Percentiles rank a stretch among this genome's conserved stretches.
Conservation (phyloP, 2,329 filamentous ascomycete genomes). For the Alternaria angustiovoidea region DNA sequence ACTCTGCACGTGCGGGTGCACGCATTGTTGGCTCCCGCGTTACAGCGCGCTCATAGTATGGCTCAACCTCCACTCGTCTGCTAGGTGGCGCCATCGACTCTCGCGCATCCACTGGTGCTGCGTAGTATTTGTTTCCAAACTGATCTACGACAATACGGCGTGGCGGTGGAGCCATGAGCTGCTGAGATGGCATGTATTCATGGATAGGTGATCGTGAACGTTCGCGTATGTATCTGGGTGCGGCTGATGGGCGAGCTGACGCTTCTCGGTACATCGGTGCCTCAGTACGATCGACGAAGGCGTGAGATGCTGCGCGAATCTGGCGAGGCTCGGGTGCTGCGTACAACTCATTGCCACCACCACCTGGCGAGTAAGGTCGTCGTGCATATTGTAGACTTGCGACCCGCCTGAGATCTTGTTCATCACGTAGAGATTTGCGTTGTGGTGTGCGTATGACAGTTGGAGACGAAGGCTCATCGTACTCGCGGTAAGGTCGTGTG, state of each 20-base stretch:
- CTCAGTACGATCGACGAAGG: constrained; percentile 52
- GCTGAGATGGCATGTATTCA: constrained; percentile 49
- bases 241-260: constrained; percentile 47
- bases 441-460: constrained; percentile 50
- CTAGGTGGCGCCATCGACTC: constrained; percentile 64
- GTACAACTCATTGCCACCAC: constrained; percentile 45
- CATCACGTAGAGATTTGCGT: constrained; percentile 52
- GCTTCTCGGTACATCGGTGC: constrained; percentile 49
- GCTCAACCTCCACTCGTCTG: constrained; percentile 60
- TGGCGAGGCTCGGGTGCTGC: constrained; percentile 49
- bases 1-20: constrained; percentile 60
- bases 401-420: constrained; percentile 57
- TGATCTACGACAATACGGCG: constrained; percentile 81
- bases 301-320: constrained; percentile 53
- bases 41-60: constrained; percentile 72
- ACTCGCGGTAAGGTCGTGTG: constrained; percentile 53
- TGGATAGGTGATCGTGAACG: constrained; percentile 53
- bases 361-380: constrained; percentile 52
- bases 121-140: constrained; percentile 81
- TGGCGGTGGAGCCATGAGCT: constrained; percentile 57
- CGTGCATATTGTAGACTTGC: constrained; percentile 59
- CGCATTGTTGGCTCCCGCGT: constrained; percentile 62
- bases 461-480: constrained; percentile 52
- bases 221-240: constrained; percentile 52
- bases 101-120: constrained; percentile 59